Conservation (phyloP, 176 grass and related monocot species). For the Coix lacrymajobi region DNA sequence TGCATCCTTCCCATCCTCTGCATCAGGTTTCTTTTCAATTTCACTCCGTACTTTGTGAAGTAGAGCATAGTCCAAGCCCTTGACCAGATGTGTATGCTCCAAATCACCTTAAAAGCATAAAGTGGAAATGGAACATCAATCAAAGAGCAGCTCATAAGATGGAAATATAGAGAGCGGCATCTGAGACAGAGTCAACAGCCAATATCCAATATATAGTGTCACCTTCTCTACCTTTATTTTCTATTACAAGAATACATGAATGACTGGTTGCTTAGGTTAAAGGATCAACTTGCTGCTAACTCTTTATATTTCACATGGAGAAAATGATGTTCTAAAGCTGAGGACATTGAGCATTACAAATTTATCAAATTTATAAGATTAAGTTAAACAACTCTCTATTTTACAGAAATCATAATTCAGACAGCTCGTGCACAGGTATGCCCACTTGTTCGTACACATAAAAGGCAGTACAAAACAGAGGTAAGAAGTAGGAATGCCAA, state of each 20-base stretch:
- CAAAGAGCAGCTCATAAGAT: background rate
- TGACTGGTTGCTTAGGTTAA: background rate
- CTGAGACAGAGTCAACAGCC: background rate
- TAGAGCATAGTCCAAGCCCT: conserved; percentile 98
- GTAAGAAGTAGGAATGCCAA: background rate
- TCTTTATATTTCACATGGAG: conserved; percentile 15
- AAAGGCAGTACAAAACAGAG: background rate
- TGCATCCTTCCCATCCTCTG: conserved; percentile 74
- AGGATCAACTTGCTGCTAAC: background rate
- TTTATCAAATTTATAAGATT: background rate
- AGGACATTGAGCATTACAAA: background rate
- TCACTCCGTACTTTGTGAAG: conserved; percentile 98
- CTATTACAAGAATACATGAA: background rate
- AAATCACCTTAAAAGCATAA: conserved; percentile 71
- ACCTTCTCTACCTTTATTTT: background rate
- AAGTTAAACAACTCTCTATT: background rate
- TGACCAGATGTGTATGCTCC: conserved; percentile 99
- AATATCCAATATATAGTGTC: background rate
- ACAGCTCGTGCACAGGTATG: background rate
- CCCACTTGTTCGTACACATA: background rate
- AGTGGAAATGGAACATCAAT: conserved; percentile 7
- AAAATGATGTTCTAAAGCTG: background rate
- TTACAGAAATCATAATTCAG: background rate
- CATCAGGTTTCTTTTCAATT: conserved; percentile 96
- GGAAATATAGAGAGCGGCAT: background rate